Conservation (phyloP, 352 stramenopile genomes). For the Globisporangium takayamanum region DNA sequence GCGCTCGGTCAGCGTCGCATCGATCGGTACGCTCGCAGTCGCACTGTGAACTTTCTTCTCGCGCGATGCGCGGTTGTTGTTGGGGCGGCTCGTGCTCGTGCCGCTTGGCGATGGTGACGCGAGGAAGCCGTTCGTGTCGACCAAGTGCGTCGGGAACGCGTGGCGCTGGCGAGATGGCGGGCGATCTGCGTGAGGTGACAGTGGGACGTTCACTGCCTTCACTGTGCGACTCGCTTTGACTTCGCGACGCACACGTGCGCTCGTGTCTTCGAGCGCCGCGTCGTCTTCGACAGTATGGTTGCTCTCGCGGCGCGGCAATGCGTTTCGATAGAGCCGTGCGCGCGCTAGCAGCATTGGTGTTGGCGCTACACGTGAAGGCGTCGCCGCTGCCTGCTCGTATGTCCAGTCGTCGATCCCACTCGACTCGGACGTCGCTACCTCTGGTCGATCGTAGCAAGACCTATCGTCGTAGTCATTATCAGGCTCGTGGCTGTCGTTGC, state of each 20-base stretch:
- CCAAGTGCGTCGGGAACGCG: conserved; percentile 71
- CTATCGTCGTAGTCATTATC: conserved; percentile 11
- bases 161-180: conserved; percentile 68
- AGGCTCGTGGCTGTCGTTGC: conserved; percentile 1
- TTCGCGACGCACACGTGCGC: neutral
- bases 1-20: conserved; percentile 21
- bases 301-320: conserved; percentile 16
- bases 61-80: conserved; percentile 4
- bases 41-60: conserved; percentile 13
- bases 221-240: neutral
- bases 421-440: neutral
- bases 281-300: conserved; percentile 10
- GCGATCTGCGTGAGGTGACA: conserved; percentile 19
- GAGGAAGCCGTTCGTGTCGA: conserved; percentile 36
- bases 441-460: neutral
- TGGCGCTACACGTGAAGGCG: too few species aligned
- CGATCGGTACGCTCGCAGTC: conserved; percentile 1
- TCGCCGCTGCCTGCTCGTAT: neutral
- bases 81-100: conserved; percentile 5
- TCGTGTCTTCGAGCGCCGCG: neutral
- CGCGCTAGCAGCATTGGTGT: conserved; percentile 17
- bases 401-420: conserved; percentile 4
- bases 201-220: neutral
- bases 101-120: conserved; percentile 4
- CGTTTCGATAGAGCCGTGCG: conserved; percentile 18